These are phyloP conservation scores for Phytophthora meadii DNA, from an alignment of 352 stramenopile genomes.

Conservation along the genomic window DNA sequence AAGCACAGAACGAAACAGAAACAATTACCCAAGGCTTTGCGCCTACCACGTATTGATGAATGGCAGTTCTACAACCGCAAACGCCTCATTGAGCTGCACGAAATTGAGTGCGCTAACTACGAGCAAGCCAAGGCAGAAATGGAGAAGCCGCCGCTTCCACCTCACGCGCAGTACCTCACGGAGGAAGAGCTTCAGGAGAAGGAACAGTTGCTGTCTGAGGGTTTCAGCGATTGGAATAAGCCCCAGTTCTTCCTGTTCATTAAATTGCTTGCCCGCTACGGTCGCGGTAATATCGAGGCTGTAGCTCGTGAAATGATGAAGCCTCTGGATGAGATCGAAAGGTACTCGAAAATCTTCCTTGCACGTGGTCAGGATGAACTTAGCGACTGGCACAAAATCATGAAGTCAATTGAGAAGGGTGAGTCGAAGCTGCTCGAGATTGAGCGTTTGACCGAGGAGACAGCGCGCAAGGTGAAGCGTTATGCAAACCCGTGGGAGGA, in stretches of 20 bases:
- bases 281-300: conserved; percentile 74
- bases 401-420: conserved; percentile 90
- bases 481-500: conserved; percentile 88
- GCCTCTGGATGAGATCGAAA: conserved; percentile 74
- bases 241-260: conserved; percentile 89
- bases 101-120: conserved; percentile 85
- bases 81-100: conserved; percentile 80
- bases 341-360: conserved; percentile 76
- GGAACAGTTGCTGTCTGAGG: conserved; percentile 87
- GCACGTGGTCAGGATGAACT: conserved; percentile 75
- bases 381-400: conserved; percentile 83
- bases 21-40: conserved; percentile 79
- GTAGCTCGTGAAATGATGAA: conserved; percentile 88
- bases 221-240: conserved; percentile 89
- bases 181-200: conserved; percentile 93
- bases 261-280: conserved; percentile 83
- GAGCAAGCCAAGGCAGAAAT: conserved; percentile 77
- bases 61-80: conserved; percentile 91
- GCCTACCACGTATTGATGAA: conserved; percentile 86
- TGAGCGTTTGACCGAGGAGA: conserved; percentile 81
- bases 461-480: conserved; percentile 72
- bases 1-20: conserved; percentile 79
- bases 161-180: conserved; percentile 81
- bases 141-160: conserved; percentile 78
- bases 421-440: conserved; percentile 90